Evolutionary conservation across 2,329 filamentous ascomycete species (phyloP), one percentile per base, ranked within the genome.

Genomic region (Pyrenophora graminea): DNA sequence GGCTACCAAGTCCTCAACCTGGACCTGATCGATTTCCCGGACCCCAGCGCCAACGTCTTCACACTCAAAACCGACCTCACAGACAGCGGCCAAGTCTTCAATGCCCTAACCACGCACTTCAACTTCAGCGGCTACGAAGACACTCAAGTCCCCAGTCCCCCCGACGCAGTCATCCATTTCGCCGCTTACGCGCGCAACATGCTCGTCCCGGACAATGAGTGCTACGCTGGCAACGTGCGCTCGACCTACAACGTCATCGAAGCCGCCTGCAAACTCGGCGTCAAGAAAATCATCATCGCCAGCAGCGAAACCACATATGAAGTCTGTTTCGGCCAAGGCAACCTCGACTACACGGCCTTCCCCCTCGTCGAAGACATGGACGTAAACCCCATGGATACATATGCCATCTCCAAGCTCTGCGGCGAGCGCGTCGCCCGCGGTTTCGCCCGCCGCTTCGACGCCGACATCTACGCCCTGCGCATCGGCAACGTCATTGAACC

Each of bases 231-330:
- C 21, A 87, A 87, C 60, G 77, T 81, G 0, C 72, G 75, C 0
- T 76, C 78, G 8, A 83, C 81, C 0, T 85, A 85, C 69, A 87
- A 87, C 59, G 78, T 86, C 19, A 79, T 87, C 55, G 84, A 87
- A 68, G 82, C 83, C 0, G 83, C 83, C 0, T 84, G 78, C 62
- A 85, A 85, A 55, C 73, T 86, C 0, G 82, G 82, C 10, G 80
- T 87, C 6, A 79, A 78, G 58, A 87, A 87, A 62, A 80, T 87
- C 59, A 76, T 87, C 61, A 79, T 85, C 40, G 84, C 84, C 1
- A 80, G 77, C 50, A 80, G 77, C 17, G 82, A 85, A 60, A 84
- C 82, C 0, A 82, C 80, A 0, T 87, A 87, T 60, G 84, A 83
- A 15, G 82, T 85, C 0, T 84, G 81, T 56, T 86, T 84, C 59